A percentile compares a stretch with the other conserved stretches of the same genome.
phyloP scores from a whole-genome alignment of 371 early-diverging fungal genomes.

The Saksenaea vasiformis region DNA sequence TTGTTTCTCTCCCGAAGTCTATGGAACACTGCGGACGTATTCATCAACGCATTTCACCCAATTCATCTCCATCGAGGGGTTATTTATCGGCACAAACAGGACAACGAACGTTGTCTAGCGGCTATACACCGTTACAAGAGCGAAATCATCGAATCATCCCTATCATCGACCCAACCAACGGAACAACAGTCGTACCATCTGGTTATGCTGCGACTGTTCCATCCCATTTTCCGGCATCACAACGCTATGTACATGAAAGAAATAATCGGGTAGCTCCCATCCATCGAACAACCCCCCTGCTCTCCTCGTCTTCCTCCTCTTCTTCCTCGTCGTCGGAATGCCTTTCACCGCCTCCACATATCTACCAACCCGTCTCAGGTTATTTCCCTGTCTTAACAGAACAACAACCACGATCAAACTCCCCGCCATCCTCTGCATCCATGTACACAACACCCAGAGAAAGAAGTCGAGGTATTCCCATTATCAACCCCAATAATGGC shows the following conservation, averaged over 20 bases:
- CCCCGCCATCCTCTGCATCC: not conserved
- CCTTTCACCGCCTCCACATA: no score
- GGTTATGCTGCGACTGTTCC: slow-evolving; percentile 1
- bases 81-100: slow-evolving; percentile 9
- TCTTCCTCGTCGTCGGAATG: not conserved
- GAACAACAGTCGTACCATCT: slow-evolving; percentile 38
- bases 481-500: slow-evolving; percentile 20
- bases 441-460: no score
- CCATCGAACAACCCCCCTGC: slow-evolving; percentile 6
- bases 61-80: slow-evolving; percentile 33
- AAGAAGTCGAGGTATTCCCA: slow-evolving; percentile 15
- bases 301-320: not conserved
- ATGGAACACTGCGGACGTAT: slow-evolving; percentile 44
- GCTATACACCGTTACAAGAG: not conserved
- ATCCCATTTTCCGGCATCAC: not conserved
- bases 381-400: not conserved
- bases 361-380: not conserved
- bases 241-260: not conserved
- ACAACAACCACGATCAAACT: not conserved
- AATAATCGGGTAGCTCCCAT: not conserved
- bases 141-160: slow-evolving; percentile 31
- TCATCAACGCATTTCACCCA: slow-evolving; percentile 44
- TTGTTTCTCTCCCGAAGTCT: not conserved
- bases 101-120: no score
- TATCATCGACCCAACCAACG: slow-evolving; percentile 44